phyloP scores from a whole-genome alignment of 495 filamentous ascomycete genomes.

The Tuber borchii region DNA sequence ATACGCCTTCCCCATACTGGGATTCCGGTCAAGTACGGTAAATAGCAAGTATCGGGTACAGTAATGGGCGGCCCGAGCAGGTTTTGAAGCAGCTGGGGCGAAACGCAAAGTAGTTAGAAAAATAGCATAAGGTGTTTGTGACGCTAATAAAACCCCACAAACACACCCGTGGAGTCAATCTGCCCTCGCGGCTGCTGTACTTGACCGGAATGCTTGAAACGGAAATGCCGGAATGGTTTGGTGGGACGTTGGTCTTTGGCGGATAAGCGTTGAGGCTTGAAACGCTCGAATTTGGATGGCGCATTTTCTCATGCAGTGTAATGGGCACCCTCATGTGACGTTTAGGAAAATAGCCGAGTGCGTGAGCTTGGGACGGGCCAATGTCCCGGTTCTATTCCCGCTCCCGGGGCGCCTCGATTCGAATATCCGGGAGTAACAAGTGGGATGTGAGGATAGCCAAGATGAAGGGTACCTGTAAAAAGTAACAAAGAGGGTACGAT shows the following conservation, averaged over 20 bases:
- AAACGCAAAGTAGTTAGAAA: not conserved
- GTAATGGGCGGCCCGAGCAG: not conserved
- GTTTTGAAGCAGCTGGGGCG: not conserved
- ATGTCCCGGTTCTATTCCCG: not conserved
- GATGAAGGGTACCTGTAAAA: not conserved
- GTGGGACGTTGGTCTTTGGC: not conserved
- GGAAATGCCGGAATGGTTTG: not conserved
- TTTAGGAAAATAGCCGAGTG: not conserved
- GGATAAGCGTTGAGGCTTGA: not conserved
- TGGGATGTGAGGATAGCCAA: not conserved
- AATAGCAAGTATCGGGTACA: not conserved
- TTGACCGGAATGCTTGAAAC: not conserved
- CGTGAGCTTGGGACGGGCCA: not conserved
- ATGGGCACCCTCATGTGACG: not conserved
- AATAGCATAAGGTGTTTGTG: not conserved
- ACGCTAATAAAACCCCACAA: not conserved
- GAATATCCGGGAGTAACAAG: not conserved
- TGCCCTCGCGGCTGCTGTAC: not conserved
- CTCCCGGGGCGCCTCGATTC: not conserved
- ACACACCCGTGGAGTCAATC: not conserved
- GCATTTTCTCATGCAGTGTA: not conserved
- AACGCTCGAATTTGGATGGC: not conserved
- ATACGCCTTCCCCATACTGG: not conserved
- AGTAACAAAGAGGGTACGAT: not conserved
- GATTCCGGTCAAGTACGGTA: not conserved